Base-by-base conservation (phyloP, 1,139 yeast genomes). In the Arxiozyma bovina region DNA sequence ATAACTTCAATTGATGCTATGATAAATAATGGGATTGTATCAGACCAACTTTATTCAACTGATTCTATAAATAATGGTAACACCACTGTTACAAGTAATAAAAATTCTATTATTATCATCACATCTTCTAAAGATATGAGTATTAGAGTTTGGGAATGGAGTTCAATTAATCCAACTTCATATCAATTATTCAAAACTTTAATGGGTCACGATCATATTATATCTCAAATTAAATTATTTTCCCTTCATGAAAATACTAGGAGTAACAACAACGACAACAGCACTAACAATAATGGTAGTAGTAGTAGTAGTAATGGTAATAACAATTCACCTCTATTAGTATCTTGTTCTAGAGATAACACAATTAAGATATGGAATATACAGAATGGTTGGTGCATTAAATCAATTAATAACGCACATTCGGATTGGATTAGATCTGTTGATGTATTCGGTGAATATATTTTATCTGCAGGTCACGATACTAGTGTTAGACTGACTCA, bases 171-270 rank as follows among this genome's bases (percentile, higher is more conserved):
- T 20, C 45, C 75, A 11, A 69, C 74, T 22, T 72, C 74, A 6
- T 80, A 80, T 62, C 76, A 77, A 50, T 83, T 85, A 51, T 69
- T 82, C 2, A 76, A 89, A 50, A 83, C 90, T 0, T 72, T 91
- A 22, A 73, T 83, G 0, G 97, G 97, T n/a, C 98, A 91, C 70
- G 96, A 90, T 58, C 96, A 90, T 68, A 83, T 94, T 1, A 82
- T 91, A 0, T 86, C 96, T 0, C 74, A 82, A 1, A 73, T 88
- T 15, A 73, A 74, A 27, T 85, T 87, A 9, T 42, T 15, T 15
- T 23, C 20, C 3, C 17, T n/a, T 7, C n/a, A 23, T 23, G 27
- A 7, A 23, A 23, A 23, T 23, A 23, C 6, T 23, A 7, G 27
- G 7, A 23, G 27, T 23, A 23, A 23, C 27, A 23, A 23, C 27